Evolutionary conservation across 371 early-diverging fungal genomes (phyloP).

Genomic region (Mucor lusitanicus): DNA sequence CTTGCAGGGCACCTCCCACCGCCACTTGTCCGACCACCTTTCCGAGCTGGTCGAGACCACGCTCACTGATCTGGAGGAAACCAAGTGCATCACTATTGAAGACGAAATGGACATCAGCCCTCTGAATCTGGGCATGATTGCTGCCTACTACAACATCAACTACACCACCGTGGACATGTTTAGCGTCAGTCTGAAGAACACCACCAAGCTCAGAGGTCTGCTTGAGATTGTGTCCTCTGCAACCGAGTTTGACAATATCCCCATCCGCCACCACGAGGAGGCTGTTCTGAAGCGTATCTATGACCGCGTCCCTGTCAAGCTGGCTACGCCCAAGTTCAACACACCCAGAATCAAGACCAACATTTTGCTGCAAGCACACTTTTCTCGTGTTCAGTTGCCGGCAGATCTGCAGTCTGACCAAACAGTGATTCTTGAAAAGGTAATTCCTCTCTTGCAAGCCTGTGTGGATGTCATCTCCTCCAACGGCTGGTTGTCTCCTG

Average conservation of each 20-base stretch:
- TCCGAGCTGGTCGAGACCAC: slow-evolving; percentile 95
- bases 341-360: slow-evolving; percentile 91
- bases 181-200: slow-evolving; percentile 79
- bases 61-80: slow-evolving; percentile 78
- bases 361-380: slow-evolving; percentile 93
- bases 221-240: slow-evolving; percentile 92
- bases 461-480: slow-evolving; percentile 94
- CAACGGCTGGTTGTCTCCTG: slow-evolving; percentile 90
- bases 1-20: slow-evolving; percentile 83
- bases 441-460: slow-evolving; percentile 89
- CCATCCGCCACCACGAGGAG: slow-evolving; percentile 94
- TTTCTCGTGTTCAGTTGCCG: slow-evolving; percentile 86
- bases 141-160: slow-evolving; percentile 94
- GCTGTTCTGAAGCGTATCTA: slow-evolving; percentile 74
- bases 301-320: slow-evolving; percentile 79
- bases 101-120: slow-evolving; percentile 84
- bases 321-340: slow-evolving; percentile 63
- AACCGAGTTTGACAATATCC: slow-evolving; percentile 88
- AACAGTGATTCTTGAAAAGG: slow-evolving; percentile 62
- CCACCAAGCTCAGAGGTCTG: slow-evolving; percentile 88
- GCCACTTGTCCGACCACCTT: slow-evolving; percentile 89
- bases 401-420: slow-evolving; percentile 93
- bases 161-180: slow-evolving; percentile 94
- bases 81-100: slow-evolving; percentile 88
- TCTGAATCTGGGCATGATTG: slow-evolving; percentile 96